These are phyloP conservation scores for Scheffersomyces lignosus DNA, from an alignment of 805 yeast species.

Conservation along the genomic window DNA sequence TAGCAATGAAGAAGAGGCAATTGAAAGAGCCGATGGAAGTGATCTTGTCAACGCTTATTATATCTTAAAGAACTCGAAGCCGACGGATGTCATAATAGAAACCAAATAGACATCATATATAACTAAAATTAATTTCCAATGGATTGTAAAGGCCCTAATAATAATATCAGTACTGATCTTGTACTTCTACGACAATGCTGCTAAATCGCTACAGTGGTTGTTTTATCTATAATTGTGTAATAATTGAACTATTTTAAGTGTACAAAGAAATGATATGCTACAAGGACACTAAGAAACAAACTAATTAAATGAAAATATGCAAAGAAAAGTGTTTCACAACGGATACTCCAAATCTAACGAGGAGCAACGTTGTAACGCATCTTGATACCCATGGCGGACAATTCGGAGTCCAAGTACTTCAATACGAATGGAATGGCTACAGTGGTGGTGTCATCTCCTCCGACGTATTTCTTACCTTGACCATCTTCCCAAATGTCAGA, in stretches of 20 bases:
- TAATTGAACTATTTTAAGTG: too few species aligned
- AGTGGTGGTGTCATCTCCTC: constrained; percentile 92
- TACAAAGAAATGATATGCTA: too few species aligned
- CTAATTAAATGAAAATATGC: neutral
- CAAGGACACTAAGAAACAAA: neutral
- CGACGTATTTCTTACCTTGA: constrained; percentile 84
- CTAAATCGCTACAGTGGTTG: too few species aligned
- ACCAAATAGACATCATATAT: constrained; percentile 1
- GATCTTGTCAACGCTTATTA: constrained; percentile 66
- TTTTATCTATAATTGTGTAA: too few species aligned
- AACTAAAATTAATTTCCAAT: too few species aligned
- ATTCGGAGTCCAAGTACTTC: constrained; percentile 91
- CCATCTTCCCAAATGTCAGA: constrained; percentile 96
- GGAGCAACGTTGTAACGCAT: constrained; percentile 87
- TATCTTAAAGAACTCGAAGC: constrained; percentile 13
- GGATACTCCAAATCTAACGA: too few species aligned
- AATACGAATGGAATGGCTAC: constrained; percentile 96
- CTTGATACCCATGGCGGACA: constrained; percentile 96
- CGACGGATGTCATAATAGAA: constrained; percentile 6
- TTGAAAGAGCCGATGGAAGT: constrained; percentile 48
- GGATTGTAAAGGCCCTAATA: too few species aligned
- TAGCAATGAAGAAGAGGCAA: constrained; percentile 46
- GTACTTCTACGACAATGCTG: too few species aligned
- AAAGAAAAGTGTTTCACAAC: too few species aligned
- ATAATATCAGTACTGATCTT: too few species aligned